A percentile compares a stretch with the other conserved stretches of the same genome.
Conservation (phyloP, 2,329 filamentous ascomycete genomes). For the Helminthosporium solani region DNA sequence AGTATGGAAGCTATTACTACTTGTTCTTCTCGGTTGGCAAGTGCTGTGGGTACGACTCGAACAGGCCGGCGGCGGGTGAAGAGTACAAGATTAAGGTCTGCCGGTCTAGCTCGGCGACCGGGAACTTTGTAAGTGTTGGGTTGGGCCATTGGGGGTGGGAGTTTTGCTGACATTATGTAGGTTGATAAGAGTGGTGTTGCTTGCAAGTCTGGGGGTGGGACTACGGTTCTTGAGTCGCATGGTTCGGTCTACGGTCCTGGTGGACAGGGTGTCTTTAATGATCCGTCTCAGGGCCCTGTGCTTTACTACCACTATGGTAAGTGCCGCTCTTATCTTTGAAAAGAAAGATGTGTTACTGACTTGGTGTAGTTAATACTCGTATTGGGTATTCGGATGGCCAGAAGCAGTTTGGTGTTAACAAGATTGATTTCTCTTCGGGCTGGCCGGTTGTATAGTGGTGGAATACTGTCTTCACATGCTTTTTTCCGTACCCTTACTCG, state of each 20-base stretch:
- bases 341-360: background rate
- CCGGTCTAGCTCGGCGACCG: conserved; percentile 54
- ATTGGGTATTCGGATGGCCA: conserved; percentile 55
- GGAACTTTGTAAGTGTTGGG: conserved; percentile 50
- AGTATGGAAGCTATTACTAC: conserved; percentile 61
- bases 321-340: background rate
- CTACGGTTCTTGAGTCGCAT: conserved; percentile 61
- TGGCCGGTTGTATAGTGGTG: conserved; percentile 48
- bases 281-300: conserved; percentile 52
- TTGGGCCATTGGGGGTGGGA: background rate
- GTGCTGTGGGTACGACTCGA: conserved; percentile 62
- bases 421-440: conserved; percentile 50
- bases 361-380: conserved; percentile 48
- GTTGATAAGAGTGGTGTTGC: conserved; percentile 55
- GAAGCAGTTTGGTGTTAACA: conserved; percentile 56
- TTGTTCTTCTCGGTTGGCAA: conserved; percentile 63
- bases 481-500: too few species aligned
- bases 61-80: conserved; percentile 54
- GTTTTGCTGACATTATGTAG: conserved; percentile 7
- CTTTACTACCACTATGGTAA: conserved; percentile 63
- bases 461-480: too few species aligned
- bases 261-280: conserved; percentile 61
- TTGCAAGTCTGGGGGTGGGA: conserved; percentile 61
- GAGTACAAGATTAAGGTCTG: conserved; percentile 69
- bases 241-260: conserved; percentile 64